Conservation (phyloP, 129 eudicot genomes). For the Helianthus tuberosus region DNA sequence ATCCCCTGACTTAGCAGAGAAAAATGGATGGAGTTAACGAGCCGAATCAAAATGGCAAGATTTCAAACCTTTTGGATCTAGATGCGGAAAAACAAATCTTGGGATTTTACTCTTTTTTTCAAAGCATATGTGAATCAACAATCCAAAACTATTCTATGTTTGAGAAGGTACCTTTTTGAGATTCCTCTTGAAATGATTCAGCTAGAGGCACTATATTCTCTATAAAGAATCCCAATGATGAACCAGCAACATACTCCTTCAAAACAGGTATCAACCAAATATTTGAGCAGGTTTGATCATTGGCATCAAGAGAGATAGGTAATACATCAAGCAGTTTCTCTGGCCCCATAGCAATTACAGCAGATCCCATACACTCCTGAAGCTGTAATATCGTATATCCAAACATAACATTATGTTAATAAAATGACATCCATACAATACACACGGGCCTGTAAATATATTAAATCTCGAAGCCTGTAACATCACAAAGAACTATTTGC, state of each 20-base stretch:
- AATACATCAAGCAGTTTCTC: conserved; percentile 61
- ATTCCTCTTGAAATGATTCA: conserved; percentile 58
- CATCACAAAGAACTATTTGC: not conserved
- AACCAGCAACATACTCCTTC: conserved; percentile 61
- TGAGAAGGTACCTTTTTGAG: conserved; percentile 59
- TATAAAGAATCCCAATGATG: conserved; percentile 78
- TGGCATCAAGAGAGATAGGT: conserved; percentile 63
- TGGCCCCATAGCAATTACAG: conserved; percentile 83
- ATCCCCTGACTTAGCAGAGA: no score
- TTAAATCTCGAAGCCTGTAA: not conserved
- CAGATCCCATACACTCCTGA: conserved; percentile 81
- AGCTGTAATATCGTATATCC: conserved; percentile 49
- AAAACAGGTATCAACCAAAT: conserved; percentile 79
- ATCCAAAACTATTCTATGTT: not conserved
- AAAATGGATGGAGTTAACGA: no score
- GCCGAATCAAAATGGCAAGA: no score
- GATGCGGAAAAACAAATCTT: no score
- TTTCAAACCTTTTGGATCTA: no score
- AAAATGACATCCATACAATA: not conserved
- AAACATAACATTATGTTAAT: conserved; percentile 1
- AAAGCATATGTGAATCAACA: conserved; percentile 11
- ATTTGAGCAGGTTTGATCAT: conserved; percentile 64
- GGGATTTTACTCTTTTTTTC: no score
- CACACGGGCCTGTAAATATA: not conserved
- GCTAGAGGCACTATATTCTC: conserved; percentile 80